Percentiles rank a stretch among this genome's conserved stretches.
Conservation (phyloP, 2,329 filamentous ascomycete species). For the Penicillium sumatraense region DNA sequence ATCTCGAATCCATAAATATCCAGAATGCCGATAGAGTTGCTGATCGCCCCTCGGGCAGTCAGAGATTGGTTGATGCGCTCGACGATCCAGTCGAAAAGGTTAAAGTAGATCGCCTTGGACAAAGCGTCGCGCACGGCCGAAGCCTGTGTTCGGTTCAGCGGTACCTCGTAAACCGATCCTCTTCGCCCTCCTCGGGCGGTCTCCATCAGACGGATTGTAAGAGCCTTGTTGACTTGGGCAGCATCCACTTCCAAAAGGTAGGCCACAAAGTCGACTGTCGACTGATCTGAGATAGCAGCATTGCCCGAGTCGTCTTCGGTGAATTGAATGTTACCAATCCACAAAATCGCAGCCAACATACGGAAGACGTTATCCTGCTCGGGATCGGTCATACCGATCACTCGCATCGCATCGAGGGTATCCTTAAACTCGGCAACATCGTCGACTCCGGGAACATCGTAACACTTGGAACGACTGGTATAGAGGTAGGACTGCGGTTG, state of each 20-base stretch:
- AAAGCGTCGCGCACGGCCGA: conserved; percentile 85
- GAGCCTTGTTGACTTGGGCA: conserved; percentile 77
- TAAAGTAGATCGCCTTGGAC: conserved; percentile 94
- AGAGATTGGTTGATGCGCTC: conserved; percentile 87
- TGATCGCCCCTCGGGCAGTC: conserved; percentile 73
- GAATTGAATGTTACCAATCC: conserved; percentile 94
- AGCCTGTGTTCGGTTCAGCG: conserved; percentile 86
- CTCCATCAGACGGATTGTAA: conserved; percentile 86
- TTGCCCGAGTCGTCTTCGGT: conserved; percentile 87
- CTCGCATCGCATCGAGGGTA: conserved; percentile 89
- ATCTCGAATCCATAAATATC: conserved; percentile 99
- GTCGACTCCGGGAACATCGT: conserved; percentile 92
- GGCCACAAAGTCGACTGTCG: conserved; percentile 90
- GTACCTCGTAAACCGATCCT: conserved; percentile 72
- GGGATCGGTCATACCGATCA: conserved; percentile 83
- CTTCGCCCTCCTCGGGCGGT: conserved; percentile 68
- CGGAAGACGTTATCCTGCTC: conserved; percentile 98
- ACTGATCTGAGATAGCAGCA: conserved; percentile 83
- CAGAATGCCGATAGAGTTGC: conserved; percentile 91
- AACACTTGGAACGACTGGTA: conserved; percentile 91
- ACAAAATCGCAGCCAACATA: conserved; percentile 87
- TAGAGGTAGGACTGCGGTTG: conserved; percentile 92
- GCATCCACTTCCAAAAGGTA: conserved; percentile 90
- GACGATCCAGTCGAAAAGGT: conserved; percentile 98
- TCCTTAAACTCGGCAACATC: conserved; percentile 87